phyloP scores from a whole-genome alignment of 2,329 filamentous ascomycete species.

The Dactylellina parvicollis region DNA sequence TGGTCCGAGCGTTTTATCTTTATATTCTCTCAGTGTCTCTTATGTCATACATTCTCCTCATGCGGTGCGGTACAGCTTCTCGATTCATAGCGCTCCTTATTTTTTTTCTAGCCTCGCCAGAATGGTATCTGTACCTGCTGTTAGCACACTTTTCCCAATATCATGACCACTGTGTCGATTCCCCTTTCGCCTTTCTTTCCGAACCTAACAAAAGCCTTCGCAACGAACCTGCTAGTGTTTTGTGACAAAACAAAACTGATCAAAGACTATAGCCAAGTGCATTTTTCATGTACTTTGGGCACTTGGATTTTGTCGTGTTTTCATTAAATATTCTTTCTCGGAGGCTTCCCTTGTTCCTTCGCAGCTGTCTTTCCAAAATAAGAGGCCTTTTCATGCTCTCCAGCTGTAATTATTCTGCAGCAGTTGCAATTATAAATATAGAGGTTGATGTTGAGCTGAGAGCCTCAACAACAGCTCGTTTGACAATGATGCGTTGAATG shows the following conservation, averaged over 20 bases:
- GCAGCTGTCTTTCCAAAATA: too few species aligned
- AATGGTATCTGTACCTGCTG: constrained; percentile 38
- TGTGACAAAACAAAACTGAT: too few species aligned
- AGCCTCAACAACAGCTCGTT: too few species aligned
- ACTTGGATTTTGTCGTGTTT: too few species aligned
- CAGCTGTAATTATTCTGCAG: too few species aligned
- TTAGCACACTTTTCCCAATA: constrained; percentile 21
- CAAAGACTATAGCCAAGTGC: too few species aligned
- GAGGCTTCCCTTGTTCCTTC: too few species aligned
- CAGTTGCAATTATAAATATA: too few species aligned
- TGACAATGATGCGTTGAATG: constrained; percentile 15
- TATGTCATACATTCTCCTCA: constrained; percentile 22
- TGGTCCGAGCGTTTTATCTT: constrained; percentile 51
- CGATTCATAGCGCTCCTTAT: constrained; percentile 1
- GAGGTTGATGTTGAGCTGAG: not conserved
- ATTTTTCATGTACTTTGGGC: too few species aligned
- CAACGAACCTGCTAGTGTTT: too few species aligned
- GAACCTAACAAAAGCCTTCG: not conserved
- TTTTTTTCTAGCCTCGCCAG: constrained; percentile 29
- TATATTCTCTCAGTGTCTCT: constrained; percentile 26
- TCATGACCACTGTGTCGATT: constrained; percentile 41
- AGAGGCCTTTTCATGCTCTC: too few species aligned
- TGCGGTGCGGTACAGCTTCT: constrained; percentile 23
- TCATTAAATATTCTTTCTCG: not conserved
- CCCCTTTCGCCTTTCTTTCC: not conserved